Conservation (phyloP, 1,139 yeast species). For the Nakaseomyces sp. region DNA sequence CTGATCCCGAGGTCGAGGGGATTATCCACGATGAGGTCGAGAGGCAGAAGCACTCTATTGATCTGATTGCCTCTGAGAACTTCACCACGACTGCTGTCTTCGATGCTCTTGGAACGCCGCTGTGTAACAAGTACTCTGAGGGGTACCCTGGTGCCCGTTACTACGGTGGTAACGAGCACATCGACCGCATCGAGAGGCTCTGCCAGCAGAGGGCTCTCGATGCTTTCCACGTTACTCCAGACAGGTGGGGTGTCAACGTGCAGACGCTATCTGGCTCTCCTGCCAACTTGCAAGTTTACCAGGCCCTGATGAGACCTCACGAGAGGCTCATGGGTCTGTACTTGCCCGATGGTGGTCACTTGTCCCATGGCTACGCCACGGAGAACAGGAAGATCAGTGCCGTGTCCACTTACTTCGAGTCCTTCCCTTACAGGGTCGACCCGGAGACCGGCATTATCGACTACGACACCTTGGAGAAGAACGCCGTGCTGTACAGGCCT, state of each 20-base stretch:
- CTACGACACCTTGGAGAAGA: conserved; percentile 86
- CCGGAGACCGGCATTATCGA: conserved; percentile 89
- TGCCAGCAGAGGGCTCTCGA: conserved; percentile 91
- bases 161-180: conserved; percentile 88
- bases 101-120: conserved; percentile 94
- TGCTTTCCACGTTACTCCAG: conserved; percentile 73
- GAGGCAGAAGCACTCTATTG: conserved; percentile 92
- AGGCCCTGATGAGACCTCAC: conserved; percentile 88
- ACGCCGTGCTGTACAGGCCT: conserved; percentile 86
- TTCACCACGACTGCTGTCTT: conserved; percentile 94
- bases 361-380: conserved; percentile 97
- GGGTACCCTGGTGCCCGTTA: conserved; percentile 86
- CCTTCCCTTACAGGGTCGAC: conserved; percentile 96
- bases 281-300: conserved; percentile 93
- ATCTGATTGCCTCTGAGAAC: conserved; percentile 91
- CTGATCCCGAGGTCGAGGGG: conserved; percentile 75
- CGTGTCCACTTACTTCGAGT: conserved; percentile 92
- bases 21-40: conserved; percentile 81
- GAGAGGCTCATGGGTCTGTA: conserved; percentile 96
- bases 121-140: conserved; percentile 85
- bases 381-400: conserved; percentile 91
- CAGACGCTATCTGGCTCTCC: conserved; percentile 96
- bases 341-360: conserved; percentile 96
- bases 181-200: conserved; percentile 82
- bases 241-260: conserved; percentile 95